Evolutionary conservation across 1,284 basidiomycete genomes (phyloP), one percentile per base, ranked within the genome.

Genomic region (Schizopora paradoxa): DNA sequence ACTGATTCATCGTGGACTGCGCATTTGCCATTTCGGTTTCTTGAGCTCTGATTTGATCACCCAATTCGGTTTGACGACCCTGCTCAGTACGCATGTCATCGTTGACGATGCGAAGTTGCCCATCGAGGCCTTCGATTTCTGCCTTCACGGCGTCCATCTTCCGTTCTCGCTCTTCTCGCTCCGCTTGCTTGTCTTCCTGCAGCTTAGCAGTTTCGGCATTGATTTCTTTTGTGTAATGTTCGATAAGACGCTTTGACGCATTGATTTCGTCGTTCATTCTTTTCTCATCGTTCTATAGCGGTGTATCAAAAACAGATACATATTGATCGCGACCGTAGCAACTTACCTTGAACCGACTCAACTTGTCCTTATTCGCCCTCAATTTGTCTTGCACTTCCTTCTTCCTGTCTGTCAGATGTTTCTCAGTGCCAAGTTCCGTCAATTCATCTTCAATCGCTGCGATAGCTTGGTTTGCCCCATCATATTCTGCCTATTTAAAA

Each of bases 181-280:
- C 80, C 7, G 67, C 73, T 52, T 84, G 77, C 2, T 75, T 76
- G 51, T 77, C 71, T 4, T 67, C 66, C 41, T 75, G 77, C 56
- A 80, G 64, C 28, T 78, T 77, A 29, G 63, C 63, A 16, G 69
- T 66, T 60, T 87, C 85, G 10, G 67, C 68, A 1, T 57, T 63
- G 40, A 91, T 86, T 45, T 76, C 67, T 8, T 58, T 52, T 4
- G 80, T 65, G 32, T 76, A 66, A 0, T 69, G 67, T 3, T 65
- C 58, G 46, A 90, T 82, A 13, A 67, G 58, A 0, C 46, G 56
- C 6, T 76, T 72, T 21, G 72, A 49, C 0, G 56, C 54, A 4
- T 58, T 62, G 28, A 79, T 51, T 35, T 65, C 68, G 7, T 56
- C 51, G 43, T 73, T 69, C 61, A 84, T 79, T 16, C 63, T 59